Conservation (phyloP, 495 filamentous ascomycete species). For the Penicillium simplicissimum region DNA sequence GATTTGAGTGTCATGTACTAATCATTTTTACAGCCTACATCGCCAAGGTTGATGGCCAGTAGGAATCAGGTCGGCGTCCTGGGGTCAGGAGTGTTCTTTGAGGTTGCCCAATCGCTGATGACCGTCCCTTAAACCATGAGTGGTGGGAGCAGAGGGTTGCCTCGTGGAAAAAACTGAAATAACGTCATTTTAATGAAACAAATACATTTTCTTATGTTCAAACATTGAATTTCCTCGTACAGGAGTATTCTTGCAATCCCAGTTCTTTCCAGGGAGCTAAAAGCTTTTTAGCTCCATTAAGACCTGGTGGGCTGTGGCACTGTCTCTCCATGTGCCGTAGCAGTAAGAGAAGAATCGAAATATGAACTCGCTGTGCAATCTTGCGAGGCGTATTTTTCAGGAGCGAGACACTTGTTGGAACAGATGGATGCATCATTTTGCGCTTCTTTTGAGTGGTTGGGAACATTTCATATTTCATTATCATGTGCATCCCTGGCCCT, state of each 20-base stretch:
- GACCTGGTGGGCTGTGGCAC: background rate
- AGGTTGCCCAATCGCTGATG: slow-evolving; percentile 20
- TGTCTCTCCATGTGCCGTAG: background rate
- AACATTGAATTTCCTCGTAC: background rate
- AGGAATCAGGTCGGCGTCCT: slow-evolving; percentile 42
- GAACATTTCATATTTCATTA: no score
- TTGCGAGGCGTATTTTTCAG: background rate
- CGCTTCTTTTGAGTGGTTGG: no score
- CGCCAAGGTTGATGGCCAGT: slow-evolving; percentile 75
- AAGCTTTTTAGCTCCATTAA: background rate
- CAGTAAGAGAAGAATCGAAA: background rate
- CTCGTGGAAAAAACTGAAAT: slow-evolving; percentile 28
- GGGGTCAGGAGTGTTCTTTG: slow-evolving; percentile 41
- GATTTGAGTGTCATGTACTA: background rate
- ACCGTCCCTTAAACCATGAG: slow-evolving; percentile 1
- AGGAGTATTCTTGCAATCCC: background rate
- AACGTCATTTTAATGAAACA: slow-evolving; percentile 38
- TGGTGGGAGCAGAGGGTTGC: background rate
- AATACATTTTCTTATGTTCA: slow-evolving; percentile 29
- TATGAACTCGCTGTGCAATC: background rate
- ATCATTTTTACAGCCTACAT: slow-evolving; percentile 63
- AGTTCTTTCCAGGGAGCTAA: background rate
- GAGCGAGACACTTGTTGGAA: no score
- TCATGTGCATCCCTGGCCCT: no score
- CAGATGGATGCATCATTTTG: no score